These are phyloP conservation scores for Delitschia confertaspora DNA, from an alignment of 495 filamentous ascomycete genomes.

Conservation along the genomic window DNA sequence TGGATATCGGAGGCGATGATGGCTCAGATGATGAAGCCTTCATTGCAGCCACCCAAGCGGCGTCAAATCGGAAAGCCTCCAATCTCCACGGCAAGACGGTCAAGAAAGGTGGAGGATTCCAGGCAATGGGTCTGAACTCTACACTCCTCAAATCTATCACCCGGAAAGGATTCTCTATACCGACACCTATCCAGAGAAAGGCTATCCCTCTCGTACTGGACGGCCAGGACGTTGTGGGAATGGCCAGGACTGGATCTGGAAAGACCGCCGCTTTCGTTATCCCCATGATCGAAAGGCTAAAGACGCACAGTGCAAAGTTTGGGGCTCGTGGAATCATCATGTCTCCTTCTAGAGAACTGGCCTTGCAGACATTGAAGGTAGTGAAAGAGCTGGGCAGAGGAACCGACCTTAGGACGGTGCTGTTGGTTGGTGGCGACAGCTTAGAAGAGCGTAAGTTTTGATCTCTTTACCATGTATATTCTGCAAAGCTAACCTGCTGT, in stretches of 20 bases:
- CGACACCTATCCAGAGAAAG: constrained; percentile 95
- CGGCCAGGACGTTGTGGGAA: constrained; percentile 86
- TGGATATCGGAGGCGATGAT: constrained; percentile 32
- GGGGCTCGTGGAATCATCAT: constrained; percentile 78
- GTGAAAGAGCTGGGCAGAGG: constrained; percentile 88
- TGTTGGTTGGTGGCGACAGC: constrained; percentile 91
- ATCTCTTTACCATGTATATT: no score
- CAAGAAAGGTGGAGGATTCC: constrained; percentile 94
- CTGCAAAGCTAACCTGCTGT: no score
- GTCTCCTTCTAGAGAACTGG: constrained; percentile 86
- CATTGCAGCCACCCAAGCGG: constrained; percentile 75
- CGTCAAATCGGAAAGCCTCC: constrained; percentile 71
- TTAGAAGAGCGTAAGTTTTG: constrained; percentile 60
- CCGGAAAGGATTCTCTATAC: constrained; percentile 87
- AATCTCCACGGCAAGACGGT: constrained; percentile 76
- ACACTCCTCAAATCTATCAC: constrained; percentile 80
- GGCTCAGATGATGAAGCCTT: constrained; percentile 69
- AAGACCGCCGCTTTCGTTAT: constrained; percentile 98
- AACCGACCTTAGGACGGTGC: constrained; percentile 77
- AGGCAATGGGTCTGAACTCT: constrained; percentile 83
- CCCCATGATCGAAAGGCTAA: constrained; percentile 92
- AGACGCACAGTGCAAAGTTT: constrained; percentile 75
- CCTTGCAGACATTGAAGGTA: constrained; percentile 89
- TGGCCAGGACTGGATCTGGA: constrained; percentile 93
- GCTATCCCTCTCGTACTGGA: constrained; percentile 87